Base-by-base conservation (phyloP, 257 asterid genomes). In the Ilex asprella region DNA sequence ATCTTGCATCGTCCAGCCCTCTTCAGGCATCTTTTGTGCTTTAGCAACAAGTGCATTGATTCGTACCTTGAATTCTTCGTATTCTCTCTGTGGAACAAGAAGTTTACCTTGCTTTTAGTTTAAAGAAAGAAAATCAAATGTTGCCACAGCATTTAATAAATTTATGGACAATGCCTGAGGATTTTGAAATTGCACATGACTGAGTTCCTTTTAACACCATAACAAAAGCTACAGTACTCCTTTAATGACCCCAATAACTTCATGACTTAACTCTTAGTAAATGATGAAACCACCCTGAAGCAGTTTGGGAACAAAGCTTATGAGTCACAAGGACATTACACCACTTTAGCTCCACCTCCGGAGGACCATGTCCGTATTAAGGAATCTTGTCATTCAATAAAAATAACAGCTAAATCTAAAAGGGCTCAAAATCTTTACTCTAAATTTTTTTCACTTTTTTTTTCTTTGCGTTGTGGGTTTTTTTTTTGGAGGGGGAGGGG, bases 21-120 rank as follows among this genome's bases (percentile, higher is more conserved):
- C 81, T 61, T 76, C 81, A 14, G 81, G 81, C 81, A 76, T 76
- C 74, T 73, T 77, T 63, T 77, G 82, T 46, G 82, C 82, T 62
- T 77, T 77, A 12, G 79, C 79, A 60, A 77, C 82, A 16, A 69
- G 79, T 11, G 79, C 82, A 66, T 77, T 77, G 64, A 73, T 69
- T 13, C 82, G 39, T 13, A 77, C 76, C 67, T 77, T 77, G 59
- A 77, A 77, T 52, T 77, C 82, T 66, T 77, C 82, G 52, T 77
- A 77, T 57, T 77, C 82, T 63, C 82, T 77, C 79, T 77, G 79
- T 73, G 63, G 2, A 46, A 15, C 49, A 60, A 41, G 46, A n/a
- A 5, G 15, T n/a, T 14, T 55, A 44, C 31, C 46, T 39, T 58
- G 43, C 31, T 13, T 49, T 46, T 46, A 46, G 4, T 41, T 41